These are phyloP conservation scores for Plasmodium vivax DNA, from an alignment of 169 alveolate genomes.

Conservation along the genomic window DNA sequence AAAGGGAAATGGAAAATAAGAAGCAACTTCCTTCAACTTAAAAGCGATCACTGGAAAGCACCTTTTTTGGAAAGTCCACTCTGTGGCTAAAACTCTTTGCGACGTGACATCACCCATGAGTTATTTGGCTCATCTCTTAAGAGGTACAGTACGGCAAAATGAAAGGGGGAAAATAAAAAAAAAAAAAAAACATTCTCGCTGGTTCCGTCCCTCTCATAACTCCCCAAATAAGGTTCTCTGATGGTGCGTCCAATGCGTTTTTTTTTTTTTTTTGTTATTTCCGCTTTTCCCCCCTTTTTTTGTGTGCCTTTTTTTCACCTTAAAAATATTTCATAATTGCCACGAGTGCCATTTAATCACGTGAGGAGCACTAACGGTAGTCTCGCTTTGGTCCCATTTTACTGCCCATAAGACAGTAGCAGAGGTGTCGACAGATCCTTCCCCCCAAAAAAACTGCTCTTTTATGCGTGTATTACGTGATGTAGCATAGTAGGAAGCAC, in stretches of 20 bases:
- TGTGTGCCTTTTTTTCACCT: not conserved
- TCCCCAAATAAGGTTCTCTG: not conserved
- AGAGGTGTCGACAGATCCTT: not conserved
- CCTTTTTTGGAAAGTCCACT: not conserved
- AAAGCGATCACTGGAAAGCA: not conserved
- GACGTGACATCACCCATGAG: not conserved
- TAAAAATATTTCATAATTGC: not conserved
- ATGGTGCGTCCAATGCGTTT: not conserved
- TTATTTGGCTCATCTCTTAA: not conserved
- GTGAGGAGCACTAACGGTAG: not conserved
- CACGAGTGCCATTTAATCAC: not conserved
- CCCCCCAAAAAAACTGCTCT: not conserved
- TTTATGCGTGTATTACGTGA: not conserved
- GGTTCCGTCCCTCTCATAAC: not conserved
- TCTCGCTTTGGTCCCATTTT: not conserved
- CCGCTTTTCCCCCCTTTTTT: not conserved
- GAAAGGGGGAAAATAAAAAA: not conserved
- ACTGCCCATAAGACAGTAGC: conserved; percentile 24
- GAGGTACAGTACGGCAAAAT: not conserved
- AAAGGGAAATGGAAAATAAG: not conserved
- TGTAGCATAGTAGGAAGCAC: not conserved
- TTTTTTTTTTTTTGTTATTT: not conserved
- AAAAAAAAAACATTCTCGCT: no score
- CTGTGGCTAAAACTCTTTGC: not conserved
- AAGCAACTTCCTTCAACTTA: not conserved